These are phyloP conservation scores for Colletotrichum kahawae DNA, from an alignment of 2,329 filamentous ascomycete genomes.

Conservation along the genomic window DNA sequence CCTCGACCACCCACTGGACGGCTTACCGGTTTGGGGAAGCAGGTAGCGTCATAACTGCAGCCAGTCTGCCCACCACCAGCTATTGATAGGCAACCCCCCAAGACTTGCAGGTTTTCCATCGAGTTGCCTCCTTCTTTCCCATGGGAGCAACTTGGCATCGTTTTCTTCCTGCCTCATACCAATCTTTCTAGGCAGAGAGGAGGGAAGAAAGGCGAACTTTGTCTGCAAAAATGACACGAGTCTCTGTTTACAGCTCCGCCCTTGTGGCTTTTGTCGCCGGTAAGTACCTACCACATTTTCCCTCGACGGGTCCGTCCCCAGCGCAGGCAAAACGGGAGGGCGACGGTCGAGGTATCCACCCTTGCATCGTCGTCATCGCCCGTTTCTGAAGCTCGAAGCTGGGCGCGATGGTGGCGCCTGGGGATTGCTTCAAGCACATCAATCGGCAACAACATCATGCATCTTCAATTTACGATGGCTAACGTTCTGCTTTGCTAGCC, in stretches of 20 bases:
- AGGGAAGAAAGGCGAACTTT: neutral
- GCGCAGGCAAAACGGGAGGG: neutral
- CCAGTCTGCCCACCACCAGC: slow-evolving; percentile 12
- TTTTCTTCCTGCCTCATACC: neutral
- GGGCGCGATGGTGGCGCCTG: neutral
- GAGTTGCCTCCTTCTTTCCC: neutral
- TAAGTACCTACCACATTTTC: slow-evolving; percentile 33
- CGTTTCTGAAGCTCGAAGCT: neutral
- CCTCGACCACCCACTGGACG: neutral
- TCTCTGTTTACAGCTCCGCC: slow-evolving; percentile 46
- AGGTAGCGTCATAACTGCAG: slow-evolving; percentile 20
- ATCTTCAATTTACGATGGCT: slow-evolving; percentile 23
- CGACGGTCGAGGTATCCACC: slow-evolving; percentile 1
- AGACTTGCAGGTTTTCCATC: neutral
- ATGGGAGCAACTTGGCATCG: neutral
- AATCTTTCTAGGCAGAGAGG: slow-evolving; percentile 5
- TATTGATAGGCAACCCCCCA: neutral
- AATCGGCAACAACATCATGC: neutral
- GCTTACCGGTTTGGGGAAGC: slow-evolving; percentile 12
- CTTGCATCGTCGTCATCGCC: slow-evolving; percentile 15
- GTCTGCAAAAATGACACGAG: slow-evolving; percentile 43
- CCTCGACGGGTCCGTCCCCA: neutral
- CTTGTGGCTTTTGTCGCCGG: slow-evolving; percentile 48
- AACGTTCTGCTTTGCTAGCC: slow-evolving; percentile 50
- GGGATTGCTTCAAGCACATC: neutral